Conservation (phyloP, 2,329 filamentous ascomycete genomes). For the Hypoxylon rubiginosum region DNA sequence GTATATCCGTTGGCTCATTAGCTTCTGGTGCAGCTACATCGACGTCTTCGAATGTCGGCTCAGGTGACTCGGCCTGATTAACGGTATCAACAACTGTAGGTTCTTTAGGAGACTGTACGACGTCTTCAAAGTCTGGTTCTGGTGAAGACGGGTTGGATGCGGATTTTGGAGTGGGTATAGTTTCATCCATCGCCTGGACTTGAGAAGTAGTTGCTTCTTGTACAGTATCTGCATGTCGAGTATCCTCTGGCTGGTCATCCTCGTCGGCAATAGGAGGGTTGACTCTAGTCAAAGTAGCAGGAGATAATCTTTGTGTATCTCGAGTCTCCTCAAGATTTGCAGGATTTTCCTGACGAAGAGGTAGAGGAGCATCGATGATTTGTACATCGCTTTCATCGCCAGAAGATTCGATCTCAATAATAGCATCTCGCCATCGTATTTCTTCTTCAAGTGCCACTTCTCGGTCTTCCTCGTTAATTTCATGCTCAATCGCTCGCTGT, state of each 20-base stretch:
- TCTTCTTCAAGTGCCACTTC: constrained; percentile 70
- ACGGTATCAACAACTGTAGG: constrained; percentile 23
- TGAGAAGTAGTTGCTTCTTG: constrained; percentile 34
- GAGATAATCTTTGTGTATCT: constrained; percentile 30
- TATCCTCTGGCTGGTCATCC: constrained; percentile 26
- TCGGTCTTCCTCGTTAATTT: constrained; percentile 75
- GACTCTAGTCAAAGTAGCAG: constrained; percentile 42
- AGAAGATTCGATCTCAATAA: constrained; percentile 74
- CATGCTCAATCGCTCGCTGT: constrained; percentile 67
- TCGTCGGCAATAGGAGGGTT: constrained; percentile 39
- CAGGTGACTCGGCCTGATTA: constrained; percentile 21
- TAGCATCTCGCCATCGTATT: constrained; percentile 59
- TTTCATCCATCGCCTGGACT: constrained; percentile 23
- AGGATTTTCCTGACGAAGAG: constrained; percentile 51
- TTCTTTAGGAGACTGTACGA: constrained; percentile 48
- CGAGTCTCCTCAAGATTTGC: constrained; percentile 25
- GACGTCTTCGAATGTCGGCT: constrained; percentile 47
- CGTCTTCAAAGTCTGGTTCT: constrained; percentile 52
- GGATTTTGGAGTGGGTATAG: constrained; percentile 14
- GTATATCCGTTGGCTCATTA: constrained; percentile 13
- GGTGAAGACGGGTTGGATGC: constrained; percentile 42
- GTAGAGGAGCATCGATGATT: constrained; percentile 65
- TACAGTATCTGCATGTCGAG: constrained; percentile 32
- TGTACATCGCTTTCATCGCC: constrained; percentile 70
- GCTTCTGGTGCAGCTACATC: constrained; percentile 28